A percentile compares a stretch with the other conserved stretches of the same genome.
Evolutionary conservation across 768 basidiomycete genomes (phyloP).

Genomic region (Termitomyces heimii): DNA sequence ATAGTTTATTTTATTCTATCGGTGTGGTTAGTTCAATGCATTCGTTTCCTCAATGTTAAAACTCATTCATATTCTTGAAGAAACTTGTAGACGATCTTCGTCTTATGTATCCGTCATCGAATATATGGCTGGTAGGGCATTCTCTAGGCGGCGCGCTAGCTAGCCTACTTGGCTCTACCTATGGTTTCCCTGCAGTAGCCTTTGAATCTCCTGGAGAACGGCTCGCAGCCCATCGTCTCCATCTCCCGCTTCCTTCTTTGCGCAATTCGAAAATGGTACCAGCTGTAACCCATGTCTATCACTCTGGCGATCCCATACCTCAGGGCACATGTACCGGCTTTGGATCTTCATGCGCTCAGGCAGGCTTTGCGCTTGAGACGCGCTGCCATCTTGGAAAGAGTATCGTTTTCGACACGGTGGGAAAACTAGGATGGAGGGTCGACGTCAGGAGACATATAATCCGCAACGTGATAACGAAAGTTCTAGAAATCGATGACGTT

Average conservation of each 20-base stretch:
- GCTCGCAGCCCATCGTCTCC: constrained; percentile 71
- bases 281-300: constrained; percentile 75
- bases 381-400: constrained; percentile 85
- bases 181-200: constrained; percentile 85
- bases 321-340: constrained; percentile 78
- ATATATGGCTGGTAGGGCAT: constrained; percentile 88
- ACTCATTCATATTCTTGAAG: constrained; percentile 29
- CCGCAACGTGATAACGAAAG: constrained; percentile 56
- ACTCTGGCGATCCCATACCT: constrained; percentile 91
- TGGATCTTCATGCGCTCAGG: constrained; percentile 71
- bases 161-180: constrained; percentile 84
- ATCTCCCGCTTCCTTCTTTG: constrained; percentile 71
- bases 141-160: constrained; percentile 90
- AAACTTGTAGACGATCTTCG: constrained; percentile 85
- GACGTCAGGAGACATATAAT: constrained; percentile 78
- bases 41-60: neutral
- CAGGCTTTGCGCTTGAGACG: constrained; percentile 84
- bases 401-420: constrained; percentile 86
- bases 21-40: constrained; percentile 58
- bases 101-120: constrained; percentile 73
- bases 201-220: constrained; percentile 85
- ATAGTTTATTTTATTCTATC: constrained; percentile 88
- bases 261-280: constrained; percentile 19
- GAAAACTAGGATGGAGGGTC: constrained; percentile 74
- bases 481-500: constrained; percentile 43